A percentile compares a stretch with the other conserved stretches of the same genome.
phyloP scores from a whole-genome alignment of 2,329 filamentous ascomycete species.

The Aspergillaceae sp. region DNA sequence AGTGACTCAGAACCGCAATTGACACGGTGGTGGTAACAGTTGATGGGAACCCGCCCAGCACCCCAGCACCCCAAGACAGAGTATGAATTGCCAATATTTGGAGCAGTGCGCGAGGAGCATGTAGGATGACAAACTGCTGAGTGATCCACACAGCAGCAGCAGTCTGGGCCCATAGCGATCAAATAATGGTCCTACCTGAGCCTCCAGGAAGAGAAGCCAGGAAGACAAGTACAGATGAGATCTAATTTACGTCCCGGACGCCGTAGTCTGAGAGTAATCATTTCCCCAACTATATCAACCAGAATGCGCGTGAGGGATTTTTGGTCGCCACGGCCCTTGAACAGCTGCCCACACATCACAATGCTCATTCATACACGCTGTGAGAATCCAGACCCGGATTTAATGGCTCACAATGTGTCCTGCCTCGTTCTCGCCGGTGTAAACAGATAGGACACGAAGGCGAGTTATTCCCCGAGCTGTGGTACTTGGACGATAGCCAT shows the following conservation, averaged over 20 bases:
- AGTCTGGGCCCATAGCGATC: constrained; percentile 40
- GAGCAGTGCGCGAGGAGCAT: constrained; percentile 41
- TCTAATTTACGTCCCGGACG: constrained; percentile 43
- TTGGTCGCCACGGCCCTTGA: too few relatives aligned
- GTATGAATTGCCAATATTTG: constrained; percentile 43
- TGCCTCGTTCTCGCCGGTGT: too few relatives aligned
- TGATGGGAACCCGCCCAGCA: constrained; percentile 28
- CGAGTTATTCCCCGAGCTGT: too few relatives aligned
- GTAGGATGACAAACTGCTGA: constrained; percentile 33
- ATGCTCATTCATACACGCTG: too few relatives aligned
- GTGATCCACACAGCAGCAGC: constrained; percentile 32
- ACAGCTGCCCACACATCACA: too few relatives aligned
- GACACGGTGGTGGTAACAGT: constrained; percentile 30
- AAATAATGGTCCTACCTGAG: constrained; percentile 43
- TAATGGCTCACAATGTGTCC: too few relatives aligned
- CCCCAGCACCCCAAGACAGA: constrained; percentile 29
- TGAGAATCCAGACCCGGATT: too few relatives aligned
- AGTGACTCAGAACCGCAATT: constrained; percentile 33
- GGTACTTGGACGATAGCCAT: too few relatives aligned
- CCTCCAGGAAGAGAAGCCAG: constrained; percentile 37
- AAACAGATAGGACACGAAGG: too few relatives aligned
- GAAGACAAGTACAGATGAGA: constrained; percentile 40
- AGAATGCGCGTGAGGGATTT: too few relatives aligned
- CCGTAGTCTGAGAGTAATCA: constrained; percentile 29
- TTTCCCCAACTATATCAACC: too few relatives aligned